Base-by-base conservation (phyloP, 192 early-diverging fungal species). In the Backusella mclennaniae region DNA sequence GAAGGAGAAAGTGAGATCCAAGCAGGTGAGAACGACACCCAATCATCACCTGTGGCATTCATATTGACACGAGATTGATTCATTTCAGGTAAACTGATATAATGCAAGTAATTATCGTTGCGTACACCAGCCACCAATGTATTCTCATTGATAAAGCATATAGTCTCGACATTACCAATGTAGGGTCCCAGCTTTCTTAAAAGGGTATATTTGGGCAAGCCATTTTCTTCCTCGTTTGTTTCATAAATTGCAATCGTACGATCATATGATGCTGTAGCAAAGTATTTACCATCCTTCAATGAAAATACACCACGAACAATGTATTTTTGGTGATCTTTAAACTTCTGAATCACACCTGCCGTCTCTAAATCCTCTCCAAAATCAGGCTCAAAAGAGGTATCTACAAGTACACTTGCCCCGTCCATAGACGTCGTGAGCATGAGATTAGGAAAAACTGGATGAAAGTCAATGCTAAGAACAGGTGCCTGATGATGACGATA, bases 21-120 rank as follows among this genome's bases (percentile, higher is more conserved):
- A 90, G 93, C 90, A 1, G 94, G 87, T 9, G 92, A 92, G 79
- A 95, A 96, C 0, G 92, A 94, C 14, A 96, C 87, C 93, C 93
- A 94, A 66, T 92, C 85, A 75, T 96, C 95, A 26, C 89, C 90
- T 71, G 56, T 29, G 3, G 56, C 56, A 79, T 96, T 96, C 90
- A 96, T 91, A 71, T 94, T 95, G 69, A 86, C 83, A 44, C 84
- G 83, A 44, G 53, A 49, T 66, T 63, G 73, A 39, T 17, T 63
- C 35, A 76, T 78, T 42, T 76, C 76, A 66, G 69, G 81, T 19
- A 93, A 76, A 33, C 87, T 79, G 71, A 96, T 83, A 72, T 90
- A 91, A 73, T 92, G 89, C 17, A 96, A 89, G 39, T 89, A 87
- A 79, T 95, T 89, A 77, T 94, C 92, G 67, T 91, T 89, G 6